Conservation (phyloP, 176 grass and related monocot genomes). For the Metroxylon sagu region DNA sequence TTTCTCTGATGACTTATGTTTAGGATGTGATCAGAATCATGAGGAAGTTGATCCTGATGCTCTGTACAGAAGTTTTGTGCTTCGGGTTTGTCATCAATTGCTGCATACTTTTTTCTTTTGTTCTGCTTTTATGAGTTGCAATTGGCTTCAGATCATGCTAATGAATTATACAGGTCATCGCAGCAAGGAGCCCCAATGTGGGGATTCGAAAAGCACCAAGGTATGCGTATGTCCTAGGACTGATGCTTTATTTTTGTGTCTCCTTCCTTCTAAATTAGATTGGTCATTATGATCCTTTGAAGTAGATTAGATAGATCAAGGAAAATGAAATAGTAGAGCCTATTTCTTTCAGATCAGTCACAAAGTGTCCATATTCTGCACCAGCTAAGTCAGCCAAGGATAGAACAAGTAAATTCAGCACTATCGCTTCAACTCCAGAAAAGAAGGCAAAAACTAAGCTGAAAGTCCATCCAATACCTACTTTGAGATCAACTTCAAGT, state of each 20-base stretch:
- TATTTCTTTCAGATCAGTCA: constrained; percentile 36
- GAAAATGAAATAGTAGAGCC: constrained; percentile 10
- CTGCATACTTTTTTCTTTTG: constrained; percentile 1
- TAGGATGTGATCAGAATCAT: constrained; percentile 84
- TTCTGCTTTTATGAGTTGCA: not conserved
- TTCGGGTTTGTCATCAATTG: constrained; percentile 38
- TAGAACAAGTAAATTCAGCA: constrained; percentile 52
- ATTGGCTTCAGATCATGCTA: not conserved
- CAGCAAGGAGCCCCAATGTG: constrained; percentile 86
- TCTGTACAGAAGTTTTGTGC: constrained; percentile 60
- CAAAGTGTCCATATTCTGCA: constrained; percentile 62
- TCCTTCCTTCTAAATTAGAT: too few relatives aligned
- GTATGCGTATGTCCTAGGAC: not conserved
- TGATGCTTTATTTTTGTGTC: too few relatives aligned
- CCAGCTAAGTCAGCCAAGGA: constrained; percentile 51
- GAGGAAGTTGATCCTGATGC: constrained; percentile 78
- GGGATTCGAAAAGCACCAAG: constrained; percentile 38
- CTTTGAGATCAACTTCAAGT: constrained; percentile 23
- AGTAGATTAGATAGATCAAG: too few relatives aligned
- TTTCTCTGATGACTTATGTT: not conserved
- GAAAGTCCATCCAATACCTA: constrained; percentile 35
- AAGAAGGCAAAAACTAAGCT: constrained; percentile 31
- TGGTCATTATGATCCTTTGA: too few relatives aligned
- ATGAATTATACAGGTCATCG: constrained; percentile 51
- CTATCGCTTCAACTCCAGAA: constrained; percentile 22